Conservation (phyloP, 768 basidiomycete genomes). For the Melanogaster broomeanus region DNA sequence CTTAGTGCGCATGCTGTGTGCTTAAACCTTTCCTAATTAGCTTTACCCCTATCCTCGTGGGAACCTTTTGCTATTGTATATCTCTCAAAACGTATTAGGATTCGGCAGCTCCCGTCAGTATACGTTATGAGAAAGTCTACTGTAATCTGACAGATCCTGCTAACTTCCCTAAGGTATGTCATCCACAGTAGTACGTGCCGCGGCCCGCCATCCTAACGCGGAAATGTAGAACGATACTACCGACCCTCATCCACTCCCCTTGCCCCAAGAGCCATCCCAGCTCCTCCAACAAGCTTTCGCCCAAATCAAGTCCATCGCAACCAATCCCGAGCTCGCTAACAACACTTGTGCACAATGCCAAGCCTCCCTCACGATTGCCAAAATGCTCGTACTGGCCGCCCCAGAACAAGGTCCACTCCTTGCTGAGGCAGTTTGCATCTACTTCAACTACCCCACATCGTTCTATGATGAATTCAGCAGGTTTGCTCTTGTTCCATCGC, state of each 20-base stretch:
- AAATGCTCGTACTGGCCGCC: conserved; percentile 45
- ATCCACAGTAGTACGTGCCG: no score
- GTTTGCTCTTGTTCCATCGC: conserved; percentile 41
- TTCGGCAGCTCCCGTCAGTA: no score
- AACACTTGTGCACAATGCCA: conserved; percentile 42
- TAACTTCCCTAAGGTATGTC: conserved; percentile 49
- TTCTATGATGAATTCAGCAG: conserved; percentile 37
- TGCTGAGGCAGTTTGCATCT: conserved; percentile 42
- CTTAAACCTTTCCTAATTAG: no score
- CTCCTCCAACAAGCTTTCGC: conserved; percentile 40
- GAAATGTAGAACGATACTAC: conserved; percentile 40
- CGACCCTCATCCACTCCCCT: conserved; percentile 48
- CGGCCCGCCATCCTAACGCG: background rate
- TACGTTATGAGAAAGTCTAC: no score
- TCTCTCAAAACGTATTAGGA: no score
- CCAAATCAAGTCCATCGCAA: conserved; percentile 40
- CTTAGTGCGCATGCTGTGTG: no score
- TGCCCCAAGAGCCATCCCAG: conserved; percentile 30
- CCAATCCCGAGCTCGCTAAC: conserved; percentile 37
- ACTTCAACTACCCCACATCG: conserved; percentile 38
- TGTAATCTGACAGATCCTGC: conserved; percentile 64
- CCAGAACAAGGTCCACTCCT: conserved; percentile 45
- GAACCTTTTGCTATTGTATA: no score
- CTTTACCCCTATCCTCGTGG: no score
- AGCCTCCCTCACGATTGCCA: conserved; percentile 39